Conservation (phyloP, 306 rosid species). For the Inga oerstediana region DNA sequence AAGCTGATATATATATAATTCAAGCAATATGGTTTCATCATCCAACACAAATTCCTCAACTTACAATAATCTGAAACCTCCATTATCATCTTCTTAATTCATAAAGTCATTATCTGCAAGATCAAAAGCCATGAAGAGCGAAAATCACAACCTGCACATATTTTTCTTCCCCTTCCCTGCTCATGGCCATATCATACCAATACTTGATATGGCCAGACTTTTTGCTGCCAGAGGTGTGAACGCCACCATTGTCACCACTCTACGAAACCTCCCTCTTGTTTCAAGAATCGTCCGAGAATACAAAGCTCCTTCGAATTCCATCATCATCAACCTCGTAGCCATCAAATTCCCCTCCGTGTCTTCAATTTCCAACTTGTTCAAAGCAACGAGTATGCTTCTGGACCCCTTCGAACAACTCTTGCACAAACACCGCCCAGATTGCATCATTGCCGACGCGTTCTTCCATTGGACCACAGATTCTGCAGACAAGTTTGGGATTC, state of each 20-base stretch:
- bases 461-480: slow-evolving; percentile 58
- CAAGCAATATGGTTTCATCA: too few species aligned
- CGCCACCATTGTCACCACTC: neutral
- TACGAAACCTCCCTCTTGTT: neutral
- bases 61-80: too few species aligned
- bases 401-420: slow-evolving; percentile 43
- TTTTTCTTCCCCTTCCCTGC: neutral
- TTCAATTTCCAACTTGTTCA: slow-evolving; percentile 21
- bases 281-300: neutral
- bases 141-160: neutral
- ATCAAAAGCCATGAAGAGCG: neutral
- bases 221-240: neutral
- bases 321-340: neutral
- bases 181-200: neutral
- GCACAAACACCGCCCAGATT: slow-evolving; percentile 38
- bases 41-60: too few species aligned
- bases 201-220: neutral
- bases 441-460: slow-evolving; percentile 50
- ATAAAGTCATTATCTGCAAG: too few species aligned
- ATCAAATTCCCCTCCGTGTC: slow-evolving; percentile 38
- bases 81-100: too few species aligned
- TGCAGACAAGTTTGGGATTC: slow-evolving; percentile 51
- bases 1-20: too few species aligned
- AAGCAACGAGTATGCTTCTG: slow-evolving; percentile 34
- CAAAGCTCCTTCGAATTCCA: neutral